phyloP scores from a whole-genome alignment of 345 rosid species.

The Pistacia vera region DNA sequence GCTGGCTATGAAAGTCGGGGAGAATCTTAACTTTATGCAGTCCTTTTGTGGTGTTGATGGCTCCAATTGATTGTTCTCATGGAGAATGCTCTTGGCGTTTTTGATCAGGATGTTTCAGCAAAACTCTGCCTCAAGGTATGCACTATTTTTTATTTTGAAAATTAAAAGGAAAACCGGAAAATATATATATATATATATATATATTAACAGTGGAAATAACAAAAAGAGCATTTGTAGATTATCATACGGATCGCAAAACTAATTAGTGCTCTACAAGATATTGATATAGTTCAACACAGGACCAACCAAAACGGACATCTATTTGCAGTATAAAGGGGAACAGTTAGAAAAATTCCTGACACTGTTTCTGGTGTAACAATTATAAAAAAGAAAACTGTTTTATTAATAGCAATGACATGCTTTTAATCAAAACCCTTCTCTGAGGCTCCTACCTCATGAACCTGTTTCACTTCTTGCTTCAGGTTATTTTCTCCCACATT shows the following conservation, averaged over 20 bases:
- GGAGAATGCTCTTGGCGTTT: constrained; percentile 96
- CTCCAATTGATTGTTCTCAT: constrained; percentile 82
- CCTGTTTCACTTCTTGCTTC: background rate
- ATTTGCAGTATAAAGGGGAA: background rate
- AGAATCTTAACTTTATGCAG: constrained; percentile 93
- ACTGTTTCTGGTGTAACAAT: background rate
- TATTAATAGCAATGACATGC: background rate
- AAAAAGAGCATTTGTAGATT: background rate
- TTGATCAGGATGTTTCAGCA: constrained; percentile 95
- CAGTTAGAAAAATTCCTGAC: background rate
- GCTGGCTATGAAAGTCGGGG: constrained; percentile 94
- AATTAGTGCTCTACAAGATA: background rate
- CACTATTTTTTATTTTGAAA: background rate
- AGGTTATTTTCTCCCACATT: background rate
- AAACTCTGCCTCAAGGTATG: constrained; percentile 84
- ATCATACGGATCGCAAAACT: background rate
- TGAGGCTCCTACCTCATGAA: background rate
- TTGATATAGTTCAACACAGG: background rate
- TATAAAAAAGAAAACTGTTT: background rate
- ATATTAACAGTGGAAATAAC: background rate
- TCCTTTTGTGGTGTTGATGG: constrained; percentile 95
- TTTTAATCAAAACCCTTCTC: background rate
- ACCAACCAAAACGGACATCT: background rate
- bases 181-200: background rate
- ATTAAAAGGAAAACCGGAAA: background rate